Percentiles rank a stretch among this genome's conserved stretches.
Conservation (phyloP, 2,329 filamentous ascomycete genomes). For the Colletotrichum falcatum region DNA sequence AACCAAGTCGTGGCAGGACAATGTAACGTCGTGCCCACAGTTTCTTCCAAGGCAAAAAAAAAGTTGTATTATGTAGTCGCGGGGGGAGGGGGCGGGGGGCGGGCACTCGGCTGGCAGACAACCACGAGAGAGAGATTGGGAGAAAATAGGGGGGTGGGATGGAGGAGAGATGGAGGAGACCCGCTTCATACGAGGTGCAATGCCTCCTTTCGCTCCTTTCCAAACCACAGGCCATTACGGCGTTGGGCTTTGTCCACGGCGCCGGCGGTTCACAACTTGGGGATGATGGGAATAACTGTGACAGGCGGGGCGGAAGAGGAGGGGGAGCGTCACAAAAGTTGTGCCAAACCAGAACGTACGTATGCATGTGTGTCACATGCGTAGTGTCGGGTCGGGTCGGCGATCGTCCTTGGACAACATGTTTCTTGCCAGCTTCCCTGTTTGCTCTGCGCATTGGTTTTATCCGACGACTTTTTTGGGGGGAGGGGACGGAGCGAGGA, state of each 20-base stretch:
- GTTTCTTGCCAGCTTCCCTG: not conserved
- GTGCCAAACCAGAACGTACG: not conserved
- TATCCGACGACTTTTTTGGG: not conserved
- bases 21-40: not conserved
- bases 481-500: not conserved
- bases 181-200: constrained; percentile 39
- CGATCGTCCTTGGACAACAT: not conserved
- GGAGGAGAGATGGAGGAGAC: constrained; percentile 4
- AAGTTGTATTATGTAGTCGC: no score
- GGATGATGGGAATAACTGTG: not conserved
- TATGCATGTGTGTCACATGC: not conserved
- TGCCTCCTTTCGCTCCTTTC: not conserved
- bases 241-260: not conserved
- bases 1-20: not conserved
- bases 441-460: not conserved
- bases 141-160: not conserved
- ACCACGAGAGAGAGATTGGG: not conserved
- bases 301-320: not conserved
- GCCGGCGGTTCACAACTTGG: not conserved
- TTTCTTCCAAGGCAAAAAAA: constrained; percentile 30
- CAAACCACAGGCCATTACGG: not conserved
- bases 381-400: not conserved
- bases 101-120: constrained; percentile 1
- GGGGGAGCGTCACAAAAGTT: not conserved
- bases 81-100: no score